Evolutionary conservation across 73 alveolate species (phyloP).

Genomic region (Uronychia setigera): DNA sequence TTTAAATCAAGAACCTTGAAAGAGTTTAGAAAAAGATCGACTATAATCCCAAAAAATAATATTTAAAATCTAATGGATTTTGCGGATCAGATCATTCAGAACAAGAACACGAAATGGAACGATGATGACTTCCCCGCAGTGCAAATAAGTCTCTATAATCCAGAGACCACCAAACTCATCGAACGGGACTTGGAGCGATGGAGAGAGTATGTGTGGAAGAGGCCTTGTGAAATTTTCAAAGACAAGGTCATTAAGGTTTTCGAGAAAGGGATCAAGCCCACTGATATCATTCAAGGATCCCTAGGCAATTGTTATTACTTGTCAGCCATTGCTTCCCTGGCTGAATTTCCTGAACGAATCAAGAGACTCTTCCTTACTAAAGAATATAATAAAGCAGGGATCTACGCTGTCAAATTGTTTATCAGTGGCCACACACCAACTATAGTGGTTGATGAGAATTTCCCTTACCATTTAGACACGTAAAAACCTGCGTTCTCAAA

Average conservation of each 20-base stretch:
- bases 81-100: neutral
- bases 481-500: conserved; percentile 78
- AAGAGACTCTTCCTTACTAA: conserved; percentile 63
- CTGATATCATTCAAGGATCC: conserved; percentile 68
- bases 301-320: conserved; percentile 81
- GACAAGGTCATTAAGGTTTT: conserved; percentile 55
- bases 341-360: conserved; percentile 72
- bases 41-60: no score
- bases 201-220: conserved; percentile 58
- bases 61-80: no score
- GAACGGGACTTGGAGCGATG: conserved; percentile 32
- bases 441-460: conserved; percentile 89
- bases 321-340: conserved; percentile 69
- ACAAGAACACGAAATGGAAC: neutral
- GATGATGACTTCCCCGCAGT: conserved; percentile 34
- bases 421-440: conserved; percentile 82
- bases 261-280: conserved; percentile 62
- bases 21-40: neutral
- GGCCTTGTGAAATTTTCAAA: conserved; percentile 60
- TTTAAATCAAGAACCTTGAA: neutral
- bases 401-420: conserved; percentile 84
- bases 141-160: neutral
- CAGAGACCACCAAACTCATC: neutral
- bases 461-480: conserved; percentile 81
- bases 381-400: conserved; percentile 78